Conservation (phyloP, 2,329 filamentous ascomycete species). For the Penicillium sp. region DNA sequence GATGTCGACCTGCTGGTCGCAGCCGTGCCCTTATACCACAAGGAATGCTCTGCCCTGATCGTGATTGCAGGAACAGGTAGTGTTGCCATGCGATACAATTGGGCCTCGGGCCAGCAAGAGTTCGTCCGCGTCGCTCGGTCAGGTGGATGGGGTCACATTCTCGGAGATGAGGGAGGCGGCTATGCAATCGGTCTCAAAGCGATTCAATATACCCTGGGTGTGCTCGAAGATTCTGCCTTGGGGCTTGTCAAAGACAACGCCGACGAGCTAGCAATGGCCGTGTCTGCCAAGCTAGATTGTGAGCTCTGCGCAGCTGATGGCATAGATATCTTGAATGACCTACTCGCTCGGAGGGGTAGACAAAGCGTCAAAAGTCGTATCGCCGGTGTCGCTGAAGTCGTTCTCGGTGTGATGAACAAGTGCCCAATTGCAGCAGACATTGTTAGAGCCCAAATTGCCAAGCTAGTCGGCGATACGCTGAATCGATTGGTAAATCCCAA, state of each 20-base stretch:
- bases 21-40: constrained; percentile 17
- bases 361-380: constrained; percentile 19
- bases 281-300: constrained; percentile 18
- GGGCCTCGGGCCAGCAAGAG: constrained; percentile 3
- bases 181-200: constrained; percentile 44
- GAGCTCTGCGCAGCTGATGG: neutral
- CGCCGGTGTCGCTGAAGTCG: constrained; percentile 16
- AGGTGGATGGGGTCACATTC: constrained; percentile 49
- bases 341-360: constrained; percentile 13
- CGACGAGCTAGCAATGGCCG: constrained; percentile 13
- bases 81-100: constrained; percentile 44
- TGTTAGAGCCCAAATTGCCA: constrained; percentile 8
- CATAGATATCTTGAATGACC: constrained; percentile 19
- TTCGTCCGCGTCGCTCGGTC: constrained; percentile 36
- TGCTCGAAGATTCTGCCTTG: constrained; percentile 30
- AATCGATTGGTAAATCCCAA: constrained; percentile 14
- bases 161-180: constrained; percentile 49
- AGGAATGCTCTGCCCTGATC: constrained; percentile 30
- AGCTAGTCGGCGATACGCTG: constrained; percentile 16
- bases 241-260: constrained; percentile 2
- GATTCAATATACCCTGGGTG: constrained; percentile 34
- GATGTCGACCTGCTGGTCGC: constrained; percentile 46
- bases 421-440: constrained; percentile 14
- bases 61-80: constrained; percentile 49
- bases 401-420: constrained; percentile 6